Percentiles rank a stretch among this genome's conserved stretches.
phyloP scores from a whole-genome alignment of 2,329 filamentous ascomycete species.

The Fusarium nurragi region DNA sequence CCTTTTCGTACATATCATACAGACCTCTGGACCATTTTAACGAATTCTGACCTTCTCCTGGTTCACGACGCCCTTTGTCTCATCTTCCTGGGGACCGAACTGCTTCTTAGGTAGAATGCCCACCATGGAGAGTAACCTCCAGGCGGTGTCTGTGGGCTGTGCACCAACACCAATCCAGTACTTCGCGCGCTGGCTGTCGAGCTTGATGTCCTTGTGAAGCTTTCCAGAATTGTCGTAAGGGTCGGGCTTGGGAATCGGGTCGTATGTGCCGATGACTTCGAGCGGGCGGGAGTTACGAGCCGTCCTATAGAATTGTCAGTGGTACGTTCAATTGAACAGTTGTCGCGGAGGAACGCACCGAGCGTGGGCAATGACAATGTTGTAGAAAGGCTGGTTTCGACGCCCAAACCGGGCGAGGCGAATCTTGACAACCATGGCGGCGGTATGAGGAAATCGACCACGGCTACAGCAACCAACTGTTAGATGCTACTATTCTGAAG shows the following conservation, averaged over 20 bases:
- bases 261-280: conserved; percentile 88
- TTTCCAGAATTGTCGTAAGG: conserved; percentile 70
- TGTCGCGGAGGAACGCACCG: conserved; percentile 66
- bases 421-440: conserved; percentile 88
- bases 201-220: conserved; percentile 88
- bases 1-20: conserved; percentile 45
- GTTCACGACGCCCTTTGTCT: conserved; percentile 42
- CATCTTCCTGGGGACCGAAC: conserved; percentile 47
- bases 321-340: background rate
- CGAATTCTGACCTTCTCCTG: conserved; percentile 45
- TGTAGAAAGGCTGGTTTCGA: conserved; percentile 90
- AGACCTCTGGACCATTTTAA: conserved; percentile 30
- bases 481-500: conserved; percentile 25
- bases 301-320: conserved; percentile 63
- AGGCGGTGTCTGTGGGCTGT: conserved; percentile 89
- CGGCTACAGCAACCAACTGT: conserved; percentile 10
- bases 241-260: conserved; percentile 71
- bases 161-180: conserved; percentile 99
- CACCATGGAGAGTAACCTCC: conserved; percentile 87
- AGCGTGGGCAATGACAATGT: conserved; percentile 94
- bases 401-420: conserved; percentile 93
- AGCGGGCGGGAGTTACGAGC: conserved; percentile 88
- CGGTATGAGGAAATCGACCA: conserved; percentile 27
- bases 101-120: conserved; percentile 52
- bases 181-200: conserved; percentile 81